Percentiles rank a stretch among this genome's conserved stretches.
Conservation (phyloP, 148 eudicot species). For the Rhododendron simsii region DNA sequence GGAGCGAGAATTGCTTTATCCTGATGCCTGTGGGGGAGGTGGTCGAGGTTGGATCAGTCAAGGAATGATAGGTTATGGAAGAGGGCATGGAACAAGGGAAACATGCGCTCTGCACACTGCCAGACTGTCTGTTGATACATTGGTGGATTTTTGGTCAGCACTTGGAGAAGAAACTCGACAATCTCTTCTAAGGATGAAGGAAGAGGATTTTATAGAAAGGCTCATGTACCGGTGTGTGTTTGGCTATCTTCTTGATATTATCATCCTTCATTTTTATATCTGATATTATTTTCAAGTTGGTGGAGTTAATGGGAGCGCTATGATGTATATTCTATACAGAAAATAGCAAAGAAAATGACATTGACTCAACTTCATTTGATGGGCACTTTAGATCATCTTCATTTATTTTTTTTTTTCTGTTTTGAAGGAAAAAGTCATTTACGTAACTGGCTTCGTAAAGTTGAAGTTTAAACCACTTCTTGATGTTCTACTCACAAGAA, state of each 20-base stretch:
- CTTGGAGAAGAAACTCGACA: conserved; percentile 92
- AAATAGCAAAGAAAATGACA: background rate
- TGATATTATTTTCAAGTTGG: background rate
- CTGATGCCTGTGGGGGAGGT: conserved; percentile 99
- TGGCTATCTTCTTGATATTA: background rate
- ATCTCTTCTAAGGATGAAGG: conserved; percentile 91
- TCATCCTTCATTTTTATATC: background rate
- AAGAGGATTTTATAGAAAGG: conserved; percentile 96
- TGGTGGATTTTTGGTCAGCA: conserved; percentile 98
- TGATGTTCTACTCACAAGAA: conserved; percentile 3
- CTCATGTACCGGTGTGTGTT: conserved; percentile 81
- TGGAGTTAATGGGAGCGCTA: background rate
- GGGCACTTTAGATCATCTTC: background rate
- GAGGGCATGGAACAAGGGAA: conserved; percentile 95
- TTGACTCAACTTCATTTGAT: background rate
- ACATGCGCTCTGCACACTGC: conserved; percentile 98
- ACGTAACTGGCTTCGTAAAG: background rate
- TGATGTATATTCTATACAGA: background rate
- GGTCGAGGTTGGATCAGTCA: conserved; percentile 98
- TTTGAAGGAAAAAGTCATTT: background rate
- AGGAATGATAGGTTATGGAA: conserved; percentile 77
- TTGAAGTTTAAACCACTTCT: background rate
- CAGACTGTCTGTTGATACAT: conserved; percentile 89
- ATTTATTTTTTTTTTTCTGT: background rate
- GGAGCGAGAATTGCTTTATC: conserved; percentile 90